Percentiles rank a stretch among this genome's conserved stretches.
Conservation (phyloP, 2,329 filamentous ascomycete genomes). For the Biscogniauxia mediterranea region DNA sequence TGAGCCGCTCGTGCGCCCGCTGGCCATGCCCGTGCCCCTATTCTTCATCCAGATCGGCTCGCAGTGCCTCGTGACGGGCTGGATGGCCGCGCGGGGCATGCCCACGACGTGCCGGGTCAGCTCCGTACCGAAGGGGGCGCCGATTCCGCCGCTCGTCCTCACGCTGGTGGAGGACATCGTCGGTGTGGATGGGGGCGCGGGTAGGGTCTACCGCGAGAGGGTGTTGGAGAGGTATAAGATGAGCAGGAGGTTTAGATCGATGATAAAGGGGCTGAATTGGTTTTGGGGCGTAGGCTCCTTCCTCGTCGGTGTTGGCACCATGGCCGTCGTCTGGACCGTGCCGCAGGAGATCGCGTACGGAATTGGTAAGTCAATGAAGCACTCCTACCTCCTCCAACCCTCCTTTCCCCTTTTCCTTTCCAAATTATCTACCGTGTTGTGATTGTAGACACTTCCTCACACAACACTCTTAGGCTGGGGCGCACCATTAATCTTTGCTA, state of each 20-base stretch:
- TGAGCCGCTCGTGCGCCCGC: constrained; percentile 46
- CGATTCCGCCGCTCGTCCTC: constrained; percentile 59
- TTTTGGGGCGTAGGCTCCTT: constrained; percentile 55
- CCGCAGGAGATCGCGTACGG: constrained; percentile 46
- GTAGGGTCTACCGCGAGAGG: constrained; percentile 50
- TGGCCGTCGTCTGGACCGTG: constrained; percentile 48
- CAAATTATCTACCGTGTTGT: constrained; percentile 6
- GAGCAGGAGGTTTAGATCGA: constrained; percentile 51
- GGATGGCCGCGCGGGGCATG: constrained; percentile 33
- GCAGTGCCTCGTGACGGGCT: constrained; percentile 40
- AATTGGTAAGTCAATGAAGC: constrained; percentile 31
- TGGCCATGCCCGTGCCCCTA: constrained; percentile 51
- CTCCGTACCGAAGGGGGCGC: constrained; percentile 58
- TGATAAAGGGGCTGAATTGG: constrained; percentile 53
- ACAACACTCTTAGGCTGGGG: constrained; percentile 23
- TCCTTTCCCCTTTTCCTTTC: not conserved
- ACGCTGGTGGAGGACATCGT: constrained; percentile 67
- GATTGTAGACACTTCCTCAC: not conserved
- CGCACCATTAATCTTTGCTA: constrained; percentile 26
- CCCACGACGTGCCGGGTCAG: constrained; percentile 61
- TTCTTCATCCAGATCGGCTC: constrained; percentile 49
- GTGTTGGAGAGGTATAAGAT: constrained; percentile 51
- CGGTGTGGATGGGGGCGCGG: constrained; percentile 63
- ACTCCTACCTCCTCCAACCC: not conserved
- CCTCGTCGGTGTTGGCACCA: constrained; percentile 43